Evolutionary conservation across 2,329 filamentous ascomycete species (phyloP).

Genomic region (Alternaria arbusti): DNA sequence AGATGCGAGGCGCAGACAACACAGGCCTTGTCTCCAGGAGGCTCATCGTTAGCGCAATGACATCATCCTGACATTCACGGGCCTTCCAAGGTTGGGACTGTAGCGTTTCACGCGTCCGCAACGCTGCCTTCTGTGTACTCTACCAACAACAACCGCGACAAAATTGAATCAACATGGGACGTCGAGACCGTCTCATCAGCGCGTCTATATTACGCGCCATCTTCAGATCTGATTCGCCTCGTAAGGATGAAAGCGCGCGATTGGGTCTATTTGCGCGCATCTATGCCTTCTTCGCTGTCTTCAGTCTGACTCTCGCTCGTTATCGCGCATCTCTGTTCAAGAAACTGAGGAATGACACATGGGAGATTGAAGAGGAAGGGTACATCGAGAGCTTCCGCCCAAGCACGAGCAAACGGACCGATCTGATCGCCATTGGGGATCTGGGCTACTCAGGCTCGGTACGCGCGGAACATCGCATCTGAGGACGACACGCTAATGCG

Average conservation of each 20-base stretch:
- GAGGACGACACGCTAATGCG: slow-evolving; percentile 10
- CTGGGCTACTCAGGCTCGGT: slow-evolving; percentile 76
- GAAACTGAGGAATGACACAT: slow-evolving; percentile 58
- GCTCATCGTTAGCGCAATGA: slow-evolving; percentile 9
- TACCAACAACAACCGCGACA: background rate
- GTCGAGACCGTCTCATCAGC: slow-evolving; percentile 45
- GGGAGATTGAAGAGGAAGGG: slow-evolving; percentile 61
- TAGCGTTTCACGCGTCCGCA: slow-evolving; percentile 1
- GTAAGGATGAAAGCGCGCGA: slow-evolving; percentile 25
- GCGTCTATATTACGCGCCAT: slow-evolving; percentile 47
- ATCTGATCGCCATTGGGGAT: slow-evolving; percentile 67
- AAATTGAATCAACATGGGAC: slow-evolving; percentile 38
- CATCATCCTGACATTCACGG: slow-evolving; percentile 10
- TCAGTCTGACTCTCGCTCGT: slow-evolving; percentile 57
- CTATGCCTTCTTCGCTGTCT: slow-evolving; percentile 62
- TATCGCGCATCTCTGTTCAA: slow-evolving; percentile 58
- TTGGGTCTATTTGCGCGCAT: slow-evolving; percentile 52
- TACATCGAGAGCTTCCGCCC: slow-evolving; percentile 62
- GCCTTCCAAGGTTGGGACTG: background rate
- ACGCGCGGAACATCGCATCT: slow-evolving; percentile 16
- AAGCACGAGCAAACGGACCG: slow-evolving; percentile 46
- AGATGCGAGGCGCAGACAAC: background rate
- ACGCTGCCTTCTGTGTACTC: background rate
- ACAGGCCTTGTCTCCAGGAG: background rate
- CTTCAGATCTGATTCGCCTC: slow-evolving; percentile 31